Conservation (phyloP, 2,329 filamentous ascomycete species). For the Fusarium euwallaceae region DNA sequence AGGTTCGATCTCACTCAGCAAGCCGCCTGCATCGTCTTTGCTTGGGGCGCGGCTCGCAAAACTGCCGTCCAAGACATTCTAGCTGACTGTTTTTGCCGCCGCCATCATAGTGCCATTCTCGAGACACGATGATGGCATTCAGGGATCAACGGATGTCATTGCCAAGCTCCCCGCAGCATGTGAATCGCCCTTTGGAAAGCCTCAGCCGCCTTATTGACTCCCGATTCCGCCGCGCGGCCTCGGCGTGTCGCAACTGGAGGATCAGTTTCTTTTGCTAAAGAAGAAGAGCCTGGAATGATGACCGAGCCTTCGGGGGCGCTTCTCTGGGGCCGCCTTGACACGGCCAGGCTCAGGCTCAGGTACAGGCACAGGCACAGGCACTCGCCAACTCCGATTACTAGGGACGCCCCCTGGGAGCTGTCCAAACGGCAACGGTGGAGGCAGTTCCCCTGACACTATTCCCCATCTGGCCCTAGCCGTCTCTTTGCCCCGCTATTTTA, state of each 20-base stretch:
- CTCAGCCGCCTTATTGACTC: background rate
- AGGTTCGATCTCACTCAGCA: constrained; percentile 29
- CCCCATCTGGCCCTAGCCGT: constrained; percentile 33
- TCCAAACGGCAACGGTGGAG: constrained; percentile 23
- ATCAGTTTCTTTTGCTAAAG: background rate
- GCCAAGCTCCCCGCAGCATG: background rate
- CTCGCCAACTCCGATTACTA: constrained; percentile 24
- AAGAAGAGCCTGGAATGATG: constrained; percentile 4
- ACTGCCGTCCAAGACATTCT: background rate
- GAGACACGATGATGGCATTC: constrained; percentile 3
- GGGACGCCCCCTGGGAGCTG: constrained; percentile 23
- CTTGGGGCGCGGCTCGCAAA: background rate
- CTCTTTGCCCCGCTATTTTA: constrained; percentile 21
- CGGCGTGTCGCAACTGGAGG: background rate
- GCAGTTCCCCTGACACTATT: constrained; percentile 55
- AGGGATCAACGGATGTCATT: background rate
- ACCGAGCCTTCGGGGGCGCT: constrained; percentile 15
- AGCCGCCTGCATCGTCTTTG: constrained; percentile 9
- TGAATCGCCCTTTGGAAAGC: background rate
- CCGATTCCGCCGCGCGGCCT: constrained; percentile 25
- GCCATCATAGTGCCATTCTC: background rate
- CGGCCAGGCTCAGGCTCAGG: background rate
- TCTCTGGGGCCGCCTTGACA: constrained; percentile 21
- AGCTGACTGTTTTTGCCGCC: background rate
- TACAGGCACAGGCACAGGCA: background rate